phyloP scores from a whole-genome alignment of 2,329 filamentous ascomycete genomes.

The Epichloe amarillans region DNA sequence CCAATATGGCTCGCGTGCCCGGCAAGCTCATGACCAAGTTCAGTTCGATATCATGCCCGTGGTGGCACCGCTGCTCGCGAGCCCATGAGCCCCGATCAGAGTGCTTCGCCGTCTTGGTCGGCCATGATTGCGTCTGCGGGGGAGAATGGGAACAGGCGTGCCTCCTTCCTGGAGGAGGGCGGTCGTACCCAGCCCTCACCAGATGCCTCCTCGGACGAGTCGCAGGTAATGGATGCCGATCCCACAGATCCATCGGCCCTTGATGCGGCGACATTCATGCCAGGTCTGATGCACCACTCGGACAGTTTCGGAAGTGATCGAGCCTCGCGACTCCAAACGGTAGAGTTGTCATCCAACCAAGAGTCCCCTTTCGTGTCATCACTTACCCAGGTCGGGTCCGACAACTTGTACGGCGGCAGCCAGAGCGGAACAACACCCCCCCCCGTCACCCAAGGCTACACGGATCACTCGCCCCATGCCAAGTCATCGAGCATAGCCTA shows the following conservation, averaged over 20 bases:
- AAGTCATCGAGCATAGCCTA: not conserved
- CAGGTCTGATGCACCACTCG: not conserved
- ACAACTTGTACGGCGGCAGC: not conserved
- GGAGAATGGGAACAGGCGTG: not conserved
- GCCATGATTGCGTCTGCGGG: not conserved
- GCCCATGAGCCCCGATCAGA: not conserved
- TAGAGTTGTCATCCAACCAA: not conserved
- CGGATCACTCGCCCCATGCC: not conserved
- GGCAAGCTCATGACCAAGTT: not conserved
- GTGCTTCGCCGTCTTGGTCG: not conserved
- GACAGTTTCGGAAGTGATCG: conserved; percentile 1
- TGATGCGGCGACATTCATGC: not conserved
- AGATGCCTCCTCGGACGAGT: not conserved
- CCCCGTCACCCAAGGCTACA: not conserved
- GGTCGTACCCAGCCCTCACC: not conserved
- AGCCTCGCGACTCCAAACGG: not conserved
- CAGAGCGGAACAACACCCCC: not conserved
- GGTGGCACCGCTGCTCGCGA: conserved; percentile 5
- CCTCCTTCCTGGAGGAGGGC: not conserved
- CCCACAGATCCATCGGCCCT: not conserved
- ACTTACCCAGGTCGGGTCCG: not conserved
- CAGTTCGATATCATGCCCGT: conserved; percentile 11
- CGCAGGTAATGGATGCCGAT: not conserved
- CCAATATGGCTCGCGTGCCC: not conserved
- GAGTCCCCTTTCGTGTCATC: not conserved